These are phyloP conservation scores for Venturiaceae sp. DNA, from an alignment of 2,329 filamentous ascomycete genomes.

Conservation along the genomic window DNA sequence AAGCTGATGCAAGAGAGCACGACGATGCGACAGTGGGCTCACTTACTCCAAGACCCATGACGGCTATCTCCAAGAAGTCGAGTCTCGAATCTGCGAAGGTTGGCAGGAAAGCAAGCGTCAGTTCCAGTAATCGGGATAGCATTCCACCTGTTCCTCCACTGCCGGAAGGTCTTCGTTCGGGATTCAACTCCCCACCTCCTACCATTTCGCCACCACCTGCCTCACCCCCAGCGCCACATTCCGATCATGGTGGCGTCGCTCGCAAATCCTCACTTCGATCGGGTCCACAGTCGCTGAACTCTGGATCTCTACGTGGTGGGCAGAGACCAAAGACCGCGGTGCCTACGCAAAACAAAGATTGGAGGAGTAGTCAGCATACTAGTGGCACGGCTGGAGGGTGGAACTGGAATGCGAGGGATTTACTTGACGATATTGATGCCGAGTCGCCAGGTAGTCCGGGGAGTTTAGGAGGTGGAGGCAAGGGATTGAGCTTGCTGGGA, in stretches of 20 bases:
- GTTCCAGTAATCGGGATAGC: background rate
- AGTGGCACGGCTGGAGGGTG: background rate
- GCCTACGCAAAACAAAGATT: background rate
- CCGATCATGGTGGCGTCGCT: background rate
- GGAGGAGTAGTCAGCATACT: background rate
- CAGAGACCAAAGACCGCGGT: slow-evolving; percentile 2
- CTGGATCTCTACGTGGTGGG: background rate
- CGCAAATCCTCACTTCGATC: background rate
- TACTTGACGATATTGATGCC: slow-evolving; percentile 7
- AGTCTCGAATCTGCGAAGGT: background rate
- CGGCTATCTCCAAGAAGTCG: background rate
- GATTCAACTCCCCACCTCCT: background rate
- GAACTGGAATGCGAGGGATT: slow-evolving; percentile 5
- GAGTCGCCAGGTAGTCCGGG: background rate
- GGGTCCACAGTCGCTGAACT: background rate
- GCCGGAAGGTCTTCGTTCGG: background rate
- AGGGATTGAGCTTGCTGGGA: background rate
- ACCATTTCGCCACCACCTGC: background rate
- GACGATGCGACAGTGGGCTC: slow-evolving; percentile 5
- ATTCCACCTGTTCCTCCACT: slow-evolving; percentile 9
- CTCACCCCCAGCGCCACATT: background rate
- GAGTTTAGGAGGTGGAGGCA: background rate
- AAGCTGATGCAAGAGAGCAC: background rate
- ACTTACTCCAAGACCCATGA: slow-evolving; percentile 6
- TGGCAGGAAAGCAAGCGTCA: background rate